Percentiles rank a stretch among this genome's conserved stretches.
Evolutionary conservation across 306 rosid genomes (phyloP).

Genomic region (Prunus padus): DNA sequence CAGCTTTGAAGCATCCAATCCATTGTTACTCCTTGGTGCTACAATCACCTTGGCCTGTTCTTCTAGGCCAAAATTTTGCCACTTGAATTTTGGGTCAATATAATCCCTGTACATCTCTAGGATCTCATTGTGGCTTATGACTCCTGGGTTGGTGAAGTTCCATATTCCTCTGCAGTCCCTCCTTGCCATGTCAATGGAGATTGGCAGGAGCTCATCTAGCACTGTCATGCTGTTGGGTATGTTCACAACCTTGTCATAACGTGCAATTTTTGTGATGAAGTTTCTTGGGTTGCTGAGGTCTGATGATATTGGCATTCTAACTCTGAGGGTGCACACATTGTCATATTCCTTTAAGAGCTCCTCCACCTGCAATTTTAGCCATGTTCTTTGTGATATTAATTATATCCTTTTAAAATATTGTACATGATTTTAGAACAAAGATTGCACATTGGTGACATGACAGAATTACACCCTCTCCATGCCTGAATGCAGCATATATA

Average conservation of each 20-base stretch:
- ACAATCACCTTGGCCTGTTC: constrained; percentile 72
- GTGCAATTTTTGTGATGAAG: constrained; percentile 67
- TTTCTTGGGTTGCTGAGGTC: constrained; percentile 72
- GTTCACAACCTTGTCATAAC: constrained; percentile 63
- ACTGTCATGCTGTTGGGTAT: constrained; percentile 79
- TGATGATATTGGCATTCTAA: constrained; percentile 75
- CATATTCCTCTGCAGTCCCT: constrained; percentile 62
- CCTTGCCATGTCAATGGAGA: constrained; percentile 69
- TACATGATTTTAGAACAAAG: background rate
- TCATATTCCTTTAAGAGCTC: constrained; percentile 53
- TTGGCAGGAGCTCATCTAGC: constrained; percentile 67
- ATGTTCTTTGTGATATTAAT: background rate
- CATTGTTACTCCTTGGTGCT: constrained; percentile 70
- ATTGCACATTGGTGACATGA: background rate
- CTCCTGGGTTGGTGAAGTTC: constrained; percentile 87
- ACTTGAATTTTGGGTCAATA: constrained; percentile 54
- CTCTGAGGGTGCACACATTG: constrained; percentile 63
- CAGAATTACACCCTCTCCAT: background rate
- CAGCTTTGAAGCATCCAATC: constrained; percentile 66
- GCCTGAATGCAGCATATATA: background rate
- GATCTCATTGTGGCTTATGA: constrained; percentile 65
- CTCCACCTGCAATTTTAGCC: constrained; percentile 48
- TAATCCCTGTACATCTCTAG: constrained; percentile 56
- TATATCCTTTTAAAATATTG: too few species aligned
- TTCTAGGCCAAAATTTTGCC: constrained; percentile 58